phyloP scores from a whole-genome alignment of 2,329 filamentous ascomycete species.

The Botryotinia narcissicola region DNA sequence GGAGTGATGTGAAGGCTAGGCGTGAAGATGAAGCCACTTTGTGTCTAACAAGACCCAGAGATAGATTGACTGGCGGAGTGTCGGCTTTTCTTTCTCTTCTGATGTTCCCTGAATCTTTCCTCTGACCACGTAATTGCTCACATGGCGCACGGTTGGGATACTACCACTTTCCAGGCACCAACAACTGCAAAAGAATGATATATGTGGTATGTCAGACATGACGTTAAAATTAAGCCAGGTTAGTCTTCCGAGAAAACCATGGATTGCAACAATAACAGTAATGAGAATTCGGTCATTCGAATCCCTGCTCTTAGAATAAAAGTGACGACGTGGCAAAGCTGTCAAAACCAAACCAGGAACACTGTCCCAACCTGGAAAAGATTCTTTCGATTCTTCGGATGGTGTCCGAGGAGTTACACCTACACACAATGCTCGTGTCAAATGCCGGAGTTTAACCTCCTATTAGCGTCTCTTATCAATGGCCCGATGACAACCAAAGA shows the following conservation, averaged over 20 bases:
- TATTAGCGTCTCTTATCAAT: background rate
- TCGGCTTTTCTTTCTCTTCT: background rate
- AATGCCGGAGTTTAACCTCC: background rate
- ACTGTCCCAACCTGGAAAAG: background rate
- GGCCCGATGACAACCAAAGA: background rate
- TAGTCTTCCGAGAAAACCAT: background rate
- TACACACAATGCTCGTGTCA: background rate
- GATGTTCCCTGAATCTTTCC: background rate
- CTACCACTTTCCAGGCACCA: background rate
- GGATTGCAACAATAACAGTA: background rate
- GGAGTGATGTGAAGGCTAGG: background rate
- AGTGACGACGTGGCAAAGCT: constrained; percentile 1
- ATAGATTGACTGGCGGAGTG: no score
- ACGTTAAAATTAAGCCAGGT: background rate
- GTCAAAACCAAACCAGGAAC: background rate
- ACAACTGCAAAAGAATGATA: background rate
- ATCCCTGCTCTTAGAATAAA: background rate
- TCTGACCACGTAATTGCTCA: background rate
- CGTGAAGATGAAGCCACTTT: no score
- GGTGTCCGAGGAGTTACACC: background rate
- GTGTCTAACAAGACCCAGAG: background rate
- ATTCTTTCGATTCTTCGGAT: background rate
- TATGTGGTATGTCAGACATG: background rate
- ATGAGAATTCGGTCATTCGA: background rate
- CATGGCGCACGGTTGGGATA: background rate